Base-by-base conservation (phyloP, 1,284 basidiomycete species). In the Flammula alnicola region DNA sequence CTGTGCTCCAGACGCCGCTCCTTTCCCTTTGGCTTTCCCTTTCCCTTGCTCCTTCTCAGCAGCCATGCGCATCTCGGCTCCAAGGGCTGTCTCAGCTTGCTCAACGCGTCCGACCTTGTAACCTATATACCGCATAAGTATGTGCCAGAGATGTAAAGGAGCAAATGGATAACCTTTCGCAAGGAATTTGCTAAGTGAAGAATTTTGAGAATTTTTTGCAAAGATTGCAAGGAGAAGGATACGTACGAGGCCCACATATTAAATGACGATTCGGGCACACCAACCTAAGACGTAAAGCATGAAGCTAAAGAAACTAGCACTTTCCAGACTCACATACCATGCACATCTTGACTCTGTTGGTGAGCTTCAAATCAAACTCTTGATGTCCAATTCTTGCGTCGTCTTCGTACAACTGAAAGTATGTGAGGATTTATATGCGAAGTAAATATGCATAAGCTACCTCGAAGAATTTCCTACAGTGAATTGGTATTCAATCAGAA, bases 51-150 rank as follows among this genome's bases (percentile, higher is more conserved):
- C 75, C 67, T 88, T 91, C 49, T 91, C 79, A 5, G 84, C 85
- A 6, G 86, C 86, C 51, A 89, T 62, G 11, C 88, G 83, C 88
- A 91, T 91, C 65, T 91, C 88, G 5, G 88, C 88, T 3, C 88
- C 88, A 11, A 91, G 78, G 3, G 88, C 95, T 0, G 97, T 99
- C 72, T 99, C 97, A 2, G 88, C 86, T 71, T 99, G 97, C 64
- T 98, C 96, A 8, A 99, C 97, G 11, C 93, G 86, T 12, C 97
- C 97, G 49, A 99, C 93, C 72, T 98, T 98, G 75, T 97, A 93
- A 0, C 95, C 95, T 78, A 70, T 26, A 51, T n/a, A 26, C n/a
- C n/a, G n/a, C n/a, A n/a, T n/a, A 4, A 45, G 16, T 22, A 35
- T 39, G 19, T 32, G 27, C 17, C 23, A 17, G 5, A 25, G 33